phyloP scores from a whole-genome alignment of 2,329 filamentous ascomycete species.

The Graphilbum ipis-grandicollis region DNA sequence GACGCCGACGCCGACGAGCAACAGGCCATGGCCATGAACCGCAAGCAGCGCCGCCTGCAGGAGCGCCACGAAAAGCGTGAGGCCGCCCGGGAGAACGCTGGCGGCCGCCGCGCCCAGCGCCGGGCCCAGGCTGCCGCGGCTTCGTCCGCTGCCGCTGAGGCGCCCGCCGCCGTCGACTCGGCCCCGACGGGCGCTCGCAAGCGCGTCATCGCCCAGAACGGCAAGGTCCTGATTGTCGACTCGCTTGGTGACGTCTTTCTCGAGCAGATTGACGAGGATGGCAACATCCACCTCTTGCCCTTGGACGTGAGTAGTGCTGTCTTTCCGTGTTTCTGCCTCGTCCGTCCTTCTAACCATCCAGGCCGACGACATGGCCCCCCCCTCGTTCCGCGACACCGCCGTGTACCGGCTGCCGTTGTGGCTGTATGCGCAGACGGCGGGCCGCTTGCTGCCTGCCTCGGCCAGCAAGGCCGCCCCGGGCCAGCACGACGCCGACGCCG shows the following conservation, averaged over 20 bases:
- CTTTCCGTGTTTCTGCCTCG: not conserved
- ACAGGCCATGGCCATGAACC: conserved; percentile 45
- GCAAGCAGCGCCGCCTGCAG: conserved; percentile 74
- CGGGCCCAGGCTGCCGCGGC: conserved; percentile 17
- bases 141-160: conserved; percentile 14
- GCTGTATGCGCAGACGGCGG: conserved; percentile 41
- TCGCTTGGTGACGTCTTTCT: conserved; percentile 82
- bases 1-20: conserved; percentile 21
- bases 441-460: conserved; percentile 31
- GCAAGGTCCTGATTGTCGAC: conserved; percentile 87
- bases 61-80: conserved; percentile 68
- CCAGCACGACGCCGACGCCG: conserved; percentile 19
- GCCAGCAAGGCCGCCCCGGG: conserved; percentile 16
- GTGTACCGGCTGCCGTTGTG: conserved; percentile 64
- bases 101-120: conserved; percentile 16
- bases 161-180: conserved; percentile 31
- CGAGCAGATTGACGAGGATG: conserved; percentile 82
- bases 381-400: conserved; percentile 67
- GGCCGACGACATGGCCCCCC: conserved; percentile 63
- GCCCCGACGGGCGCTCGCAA: conserved; percentile 65
- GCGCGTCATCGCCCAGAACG: conserved; percentile 82
- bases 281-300: conserved; percentile 64
- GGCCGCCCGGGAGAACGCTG: conserved; percentile 34
- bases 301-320: conserved; percentile 55
- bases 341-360: conserved; percentile 15